Evolutionary conservation across 768 basidiomycete species (phyloP), one percentile per base, ranked within the genome.

Genomic region (Mycena albidolilacea): DNA sequence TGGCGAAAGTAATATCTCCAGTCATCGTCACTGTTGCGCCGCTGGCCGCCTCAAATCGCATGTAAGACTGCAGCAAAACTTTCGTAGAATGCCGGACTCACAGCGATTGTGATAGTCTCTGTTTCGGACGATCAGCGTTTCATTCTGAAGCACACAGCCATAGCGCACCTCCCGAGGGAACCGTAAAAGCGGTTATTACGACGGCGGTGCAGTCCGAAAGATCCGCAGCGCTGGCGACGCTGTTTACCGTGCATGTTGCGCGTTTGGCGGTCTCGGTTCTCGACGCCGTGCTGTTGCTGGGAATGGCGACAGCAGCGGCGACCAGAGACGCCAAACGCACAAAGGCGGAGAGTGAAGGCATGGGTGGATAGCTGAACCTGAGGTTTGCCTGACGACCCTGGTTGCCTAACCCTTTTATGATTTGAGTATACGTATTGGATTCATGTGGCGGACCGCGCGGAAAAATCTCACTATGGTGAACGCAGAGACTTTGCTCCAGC

Each of bases 11-110:
- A 10, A 76, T 68, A 48, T 76, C 75, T 0, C 75, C 75, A 15
- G 60, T 68, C 75, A 76, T 76, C 3, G 39, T 78, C 65, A 41
- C 79, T 67, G 52, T 79, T 69, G 11, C 75, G 35, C 43, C 83
- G 78, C 60, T 82, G 80, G 86, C 85, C 82, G 44, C 79, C 81
- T 23, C 1, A 70, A 2, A 21, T 50, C 8, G 54, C 21, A 12
- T 23, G 30, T 30, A 57, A 10, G 19, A 14, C 8, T 12, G 1
- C 30, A 38, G 7, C 30, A 30, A 30, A 30, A 30, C 30, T 30
- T 30, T 7, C 37, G 41, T 30, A 8, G 4, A 43, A 69, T 38
- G 17, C 2, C 7, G 39, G 9, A 63, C 64, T 17, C 41, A 60
- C 57, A 6, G 64, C 69, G 37, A 64, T 70, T 1, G 72, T 73